phyloP scores from a whole-genome alignment of 2,329 filamentous ascomycete species.

The Zasmidium angulare region DNA sequence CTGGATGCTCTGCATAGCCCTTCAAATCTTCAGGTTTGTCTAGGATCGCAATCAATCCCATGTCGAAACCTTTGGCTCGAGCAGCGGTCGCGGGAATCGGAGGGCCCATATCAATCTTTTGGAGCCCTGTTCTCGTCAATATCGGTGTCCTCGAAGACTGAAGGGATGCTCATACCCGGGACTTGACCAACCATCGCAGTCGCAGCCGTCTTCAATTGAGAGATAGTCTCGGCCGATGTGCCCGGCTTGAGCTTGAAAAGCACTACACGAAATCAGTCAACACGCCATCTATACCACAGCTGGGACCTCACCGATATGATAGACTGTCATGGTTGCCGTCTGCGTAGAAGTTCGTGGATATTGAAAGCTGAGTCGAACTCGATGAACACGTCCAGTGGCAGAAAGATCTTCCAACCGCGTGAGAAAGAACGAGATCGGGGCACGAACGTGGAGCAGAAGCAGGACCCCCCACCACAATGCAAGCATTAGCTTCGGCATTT shows the following conservation, averaged over 20 bases:
- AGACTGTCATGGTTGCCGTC: slow-evolving; percentile 19
- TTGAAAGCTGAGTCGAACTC: neutral
- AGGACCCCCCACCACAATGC: neutral
- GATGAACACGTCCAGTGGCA: neutral
- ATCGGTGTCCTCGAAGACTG: neutral
- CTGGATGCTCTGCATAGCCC: slow-evolving; percentile 47
- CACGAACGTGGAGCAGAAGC: neutral
- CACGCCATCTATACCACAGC: neutral
- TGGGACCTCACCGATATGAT: slow-evolving; percentile 19
- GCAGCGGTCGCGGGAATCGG: slow-evolving; percentile 43
- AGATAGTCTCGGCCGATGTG: slow-evolving; percentile 17
- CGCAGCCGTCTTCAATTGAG: slow-evolving; percentile 19
- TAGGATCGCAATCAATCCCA: slow-evolving; percentile 48
- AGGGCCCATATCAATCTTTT: slow-evolving; percentile 23
- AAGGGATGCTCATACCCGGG: slow-evolving; percentile 11
- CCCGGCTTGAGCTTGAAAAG: slow-evolving; percentile 27
- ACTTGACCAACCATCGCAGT: slow-evolving; percentile 23
- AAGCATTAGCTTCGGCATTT: neutral
- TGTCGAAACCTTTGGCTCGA: slow-evolving; percentile 46
- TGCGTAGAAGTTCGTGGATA: neutral
- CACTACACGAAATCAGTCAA: slow-evolving; percentile 10
- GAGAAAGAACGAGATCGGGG: neutral
- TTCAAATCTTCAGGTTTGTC: slow-evolving; percentile 44
- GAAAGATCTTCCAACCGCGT: neutral
- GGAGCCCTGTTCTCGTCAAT: slow-evolving; percentile 10